A percentile compares a stretch with the other conserved stretches of the same genome.
Conservation (phyloP, 108 stramenopile genomes). For the Nitzschia palea region DNA sequence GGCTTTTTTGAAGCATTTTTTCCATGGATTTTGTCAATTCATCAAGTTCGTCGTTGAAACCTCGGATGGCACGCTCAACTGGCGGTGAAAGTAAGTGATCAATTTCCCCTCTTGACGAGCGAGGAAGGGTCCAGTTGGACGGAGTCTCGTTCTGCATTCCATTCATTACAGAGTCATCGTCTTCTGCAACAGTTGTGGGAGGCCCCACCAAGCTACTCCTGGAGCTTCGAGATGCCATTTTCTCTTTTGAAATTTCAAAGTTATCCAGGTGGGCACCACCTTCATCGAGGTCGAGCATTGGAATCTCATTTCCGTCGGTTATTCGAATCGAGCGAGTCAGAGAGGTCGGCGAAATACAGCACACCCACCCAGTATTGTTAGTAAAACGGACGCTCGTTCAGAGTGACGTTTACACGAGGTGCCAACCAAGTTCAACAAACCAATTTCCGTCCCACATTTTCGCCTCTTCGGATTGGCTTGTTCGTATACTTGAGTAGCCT, state of each 20-base stretch:
- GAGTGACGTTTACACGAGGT: too few species aligned
- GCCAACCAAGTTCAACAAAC: too few species aligned
- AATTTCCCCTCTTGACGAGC: background rate
- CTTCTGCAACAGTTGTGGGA: slow-evolving; percentile 9
- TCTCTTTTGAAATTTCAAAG: background rate
- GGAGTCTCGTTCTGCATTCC: background rate
- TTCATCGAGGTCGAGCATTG: too few species aligned
- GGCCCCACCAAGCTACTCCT: slow-evolving; percentile 14
- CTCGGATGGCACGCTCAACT: background rate
- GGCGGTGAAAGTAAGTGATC: background rate
- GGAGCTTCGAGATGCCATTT: background rate
- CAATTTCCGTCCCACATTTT: too few species aligned
- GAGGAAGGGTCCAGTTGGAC: background rate
- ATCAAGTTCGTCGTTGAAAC: slow-evolving; percentile 18
- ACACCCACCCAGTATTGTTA: too few species aligned
- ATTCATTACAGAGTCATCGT: slow-evolving; percentile 9
- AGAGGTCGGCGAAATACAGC: too few species aligned
- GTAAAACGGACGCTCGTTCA: too few species aligned
- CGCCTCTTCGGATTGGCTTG: too few species aligned
- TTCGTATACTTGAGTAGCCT: too few species aligned
- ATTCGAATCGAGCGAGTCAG: too few species aligned
- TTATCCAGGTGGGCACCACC: too few species aligned
- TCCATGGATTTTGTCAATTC: slow-evolving; percentile 6
- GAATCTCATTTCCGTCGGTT: too few species aligned
- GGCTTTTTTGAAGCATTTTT: background rate